These are phyloP conservation scores for Fraxinus xanthoxyloides DNA, from an alignment of 305 asterid genomes.

Conservation along the genomic window DNA sequence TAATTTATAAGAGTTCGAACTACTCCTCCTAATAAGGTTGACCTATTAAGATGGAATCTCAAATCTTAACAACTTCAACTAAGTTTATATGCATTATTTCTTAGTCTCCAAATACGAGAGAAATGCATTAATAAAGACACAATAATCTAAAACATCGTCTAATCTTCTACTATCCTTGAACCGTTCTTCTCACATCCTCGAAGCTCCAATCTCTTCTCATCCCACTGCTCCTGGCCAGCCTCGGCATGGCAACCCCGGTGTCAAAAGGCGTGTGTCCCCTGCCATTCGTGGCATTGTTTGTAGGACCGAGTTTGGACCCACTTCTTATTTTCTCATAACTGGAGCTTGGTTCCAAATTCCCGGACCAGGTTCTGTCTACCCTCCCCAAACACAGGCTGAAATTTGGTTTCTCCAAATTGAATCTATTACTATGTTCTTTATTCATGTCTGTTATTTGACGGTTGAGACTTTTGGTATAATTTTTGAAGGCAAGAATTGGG, in stretches of 20 bases:
- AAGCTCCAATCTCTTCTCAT: constrained; percentile 29
- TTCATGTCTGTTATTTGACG: not conserved
- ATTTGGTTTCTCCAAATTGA: not conserved
- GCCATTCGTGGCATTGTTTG: not conserved
- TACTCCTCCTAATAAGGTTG: no score
- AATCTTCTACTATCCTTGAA: not conserved
- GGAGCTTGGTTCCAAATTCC: constrained; percentile 27
- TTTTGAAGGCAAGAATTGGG: not conserved
- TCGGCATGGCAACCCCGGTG: not conserved
- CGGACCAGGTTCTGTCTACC: constrained; percentile 39
- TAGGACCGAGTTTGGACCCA: constrained; percentile 14
- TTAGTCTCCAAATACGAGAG: not conserved
- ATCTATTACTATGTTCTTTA: not conserved
- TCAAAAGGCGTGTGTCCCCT: not conserved
- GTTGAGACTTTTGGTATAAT: not conserved
- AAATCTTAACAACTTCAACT: no score
- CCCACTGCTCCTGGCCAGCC: constrained; percentile 21
- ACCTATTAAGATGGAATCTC: no score
- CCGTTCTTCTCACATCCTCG: constrained; percentile 13
- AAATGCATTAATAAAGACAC: not conserved
- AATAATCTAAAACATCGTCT: not conserved
- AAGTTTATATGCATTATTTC: no score
- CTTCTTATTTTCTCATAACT: constrained; percentile 18
- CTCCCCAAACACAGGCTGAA: constrained; percentile 18
- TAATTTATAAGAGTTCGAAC: no score